Evolutionary conservation across 805 yeast genomes (phyloP).

Genomic region (Vanderwaltozyma verrucispora): DNA sequence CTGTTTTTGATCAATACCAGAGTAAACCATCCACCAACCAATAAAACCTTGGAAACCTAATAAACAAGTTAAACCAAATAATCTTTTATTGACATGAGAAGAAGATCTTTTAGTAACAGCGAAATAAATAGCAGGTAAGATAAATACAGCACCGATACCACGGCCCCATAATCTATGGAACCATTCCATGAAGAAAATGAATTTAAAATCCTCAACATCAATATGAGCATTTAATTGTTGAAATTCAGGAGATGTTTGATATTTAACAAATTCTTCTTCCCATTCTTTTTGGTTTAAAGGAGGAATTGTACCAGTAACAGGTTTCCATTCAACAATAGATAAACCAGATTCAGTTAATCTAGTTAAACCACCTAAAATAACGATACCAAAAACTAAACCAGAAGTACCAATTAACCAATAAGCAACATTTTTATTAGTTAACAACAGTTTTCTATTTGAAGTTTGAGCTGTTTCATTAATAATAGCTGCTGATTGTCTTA

Average conservation of each 20-base stretch:
- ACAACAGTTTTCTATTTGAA: constrained; percentile 1
- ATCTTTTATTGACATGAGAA: constrained; percentile 51
- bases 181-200: constrained; percentile 97
- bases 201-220: constrained; percentile 84
- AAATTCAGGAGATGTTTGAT: constrained; percentile 83
- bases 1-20: constrained; percentile 79
- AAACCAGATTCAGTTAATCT: constrained; percentile 93
- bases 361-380: constrained; percentile 92
- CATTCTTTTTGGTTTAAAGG: constrained; percentile 75
- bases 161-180: constrained; percentile 89
- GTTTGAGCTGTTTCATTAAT: not conserved
- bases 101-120: constrained; percentile 57
- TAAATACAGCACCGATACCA: constrained; percentile 72
- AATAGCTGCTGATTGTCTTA: constrained; percentile 5
- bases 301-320: constrained; percentile 91
- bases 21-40: constrained; percentile 99
- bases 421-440: constrained; percentile 52
- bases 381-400: constrained; percentile 86
- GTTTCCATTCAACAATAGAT: constrained; percentile 97
- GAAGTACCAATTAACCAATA: constrained; percentile 86
- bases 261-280: constrained; percentile 75
- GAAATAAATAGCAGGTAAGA: constrained; percentile 79
- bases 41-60: constrained; percentile 91
- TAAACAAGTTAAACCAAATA: constrained; percentile 62
- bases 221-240: constrained; percentile 73